Evolutionary conservation across 306 rosid species (phyloP).

Genomic region (Medicago lupulina): DNA sequence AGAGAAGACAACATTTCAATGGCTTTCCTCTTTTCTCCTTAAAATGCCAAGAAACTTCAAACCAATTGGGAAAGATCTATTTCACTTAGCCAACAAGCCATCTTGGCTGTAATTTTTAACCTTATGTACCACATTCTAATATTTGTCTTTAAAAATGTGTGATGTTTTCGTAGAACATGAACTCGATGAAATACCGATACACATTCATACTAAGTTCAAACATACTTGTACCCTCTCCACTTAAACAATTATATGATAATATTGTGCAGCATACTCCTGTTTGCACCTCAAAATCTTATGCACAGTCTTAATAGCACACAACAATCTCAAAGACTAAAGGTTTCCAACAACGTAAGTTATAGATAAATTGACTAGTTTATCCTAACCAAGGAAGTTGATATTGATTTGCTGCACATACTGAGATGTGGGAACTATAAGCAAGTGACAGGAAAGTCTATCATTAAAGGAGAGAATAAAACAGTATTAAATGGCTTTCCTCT

Average conservation of each 20-base stretch:
- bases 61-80: conserved; percentile 43
- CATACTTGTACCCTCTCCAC: neutral
- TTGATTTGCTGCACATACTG: neutral
- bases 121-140: conserved; percentile 55
- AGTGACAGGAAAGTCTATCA: too few species aligned
- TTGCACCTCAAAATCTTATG: too few species aligned
- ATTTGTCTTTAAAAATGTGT: conserved; percentile 40
- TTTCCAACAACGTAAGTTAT: neutral
- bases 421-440: too few species aligned
- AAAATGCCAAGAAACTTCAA: conserved; percentile 45
- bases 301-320: neutral
- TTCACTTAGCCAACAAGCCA: conserved; percentile 69
- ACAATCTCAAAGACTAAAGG: neutral
- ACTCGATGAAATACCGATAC: conserved; percentile 14
- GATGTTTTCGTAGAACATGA: neutral
- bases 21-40: conserved; percentile 74
- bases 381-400: too few species aligned
- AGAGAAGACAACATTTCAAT: conserved; percentile 63
- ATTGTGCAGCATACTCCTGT: too few species aligned
- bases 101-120: conserved; percentile 62
- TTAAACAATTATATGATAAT: neutral
- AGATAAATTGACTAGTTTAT: neutral
- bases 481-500: too few species aligned
- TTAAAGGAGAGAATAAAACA: too few species aligned
- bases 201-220: neutral